These are phyloP conservation scores for Boehmeria nivea DNA, from an alignment of 306 rosid species.

Conservation along the genomic window DNA sequence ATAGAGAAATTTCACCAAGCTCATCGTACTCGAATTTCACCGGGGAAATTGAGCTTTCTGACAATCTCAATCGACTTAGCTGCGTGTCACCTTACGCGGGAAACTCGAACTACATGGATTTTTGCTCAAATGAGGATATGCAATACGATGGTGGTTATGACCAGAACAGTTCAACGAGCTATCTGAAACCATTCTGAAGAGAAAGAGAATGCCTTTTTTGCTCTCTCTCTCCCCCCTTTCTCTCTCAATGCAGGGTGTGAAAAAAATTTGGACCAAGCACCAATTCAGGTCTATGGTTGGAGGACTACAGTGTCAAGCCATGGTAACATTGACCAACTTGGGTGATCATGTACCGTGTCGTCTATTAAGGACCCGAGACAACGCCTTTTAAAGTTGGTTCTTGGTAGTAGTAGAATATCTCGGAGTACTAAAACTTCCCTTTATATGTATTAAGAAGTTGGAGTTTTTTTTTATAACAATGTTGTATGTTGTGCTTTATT, in stretches of 20 bases:
- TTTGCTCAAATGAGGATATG: constrained; percentile 41
- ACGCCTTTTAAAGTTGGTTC: constrained; percentile 82
- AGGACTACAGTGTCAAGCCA: not conserved
- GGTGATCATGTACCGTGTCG: constrained; percentile 18
- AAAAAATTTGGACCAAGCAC: constrained; percentile 25
- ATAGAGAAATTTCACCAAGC: constrained; percentile 49
- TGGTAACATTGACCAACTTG: constrained; percentile 20
- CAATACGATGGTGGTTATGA: constrained; percentile 50
- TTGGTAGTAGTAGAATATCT: constrained; percentile 43
- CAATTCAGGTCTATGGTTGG: constrained; percentile 16
- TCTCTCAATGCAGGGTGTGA: constrained; percentile 25
- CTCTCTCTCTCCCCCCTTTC: constrained; percentile 14
- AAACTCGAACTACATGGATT: constrained; percentile 43
- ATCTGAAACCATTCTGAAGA: constrained; percentile 42
- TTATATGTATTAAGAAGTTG: constrained; percentile 20
- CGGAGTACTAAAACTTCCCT: constrained; percentile 12
- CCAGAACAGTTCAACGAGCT: constrained; percentile 31
- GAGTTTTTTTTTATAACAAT: constrained; percentile 12
- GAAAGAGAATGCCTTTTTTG: constrained; percentile 20
- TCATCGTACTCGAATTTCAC: constrained; percentile 69
- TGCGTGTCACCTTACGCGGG: too few species aligned
- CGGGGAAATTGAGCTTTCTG: constrained; percentile 42
- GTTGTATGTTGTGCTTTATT: constrained; percentile 7
- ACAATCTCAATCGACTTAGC: constrained; percentile 39
- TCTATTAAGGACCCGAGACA: constrained; percentile 49